Evolutionary conservation across 202 grass and related monocot genomes (phyloP).

Genomic region (Elaeis oleifera): DNA sequence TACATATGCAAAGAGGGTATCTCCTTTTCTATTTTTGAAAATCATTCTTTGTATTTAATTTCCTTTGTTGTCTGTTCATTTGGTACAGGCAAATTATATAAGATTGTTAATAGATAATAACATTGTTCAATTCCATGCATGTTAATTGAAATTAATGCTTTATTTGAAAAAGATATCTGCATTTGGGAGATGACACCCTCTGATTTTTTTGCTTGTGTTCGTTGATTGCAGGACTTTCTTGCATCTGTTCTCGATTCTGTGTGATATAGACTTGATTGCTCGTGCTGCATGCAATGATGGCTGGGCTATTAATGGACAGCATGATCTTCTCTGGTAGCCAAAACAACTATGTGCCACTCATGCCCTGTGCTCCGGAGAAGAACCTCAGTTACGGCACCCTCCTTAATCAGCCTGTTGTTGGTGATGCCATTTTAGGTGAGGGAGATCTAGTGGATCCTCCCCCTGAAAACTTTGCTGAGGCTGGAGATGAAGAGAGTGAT

Average conservation of each 20-base stretch:
- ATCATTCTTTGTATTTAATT: too few species aligned
- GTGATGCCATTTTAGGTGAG: slow-evolving; percentile 7
- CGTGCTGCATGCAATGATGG: slow-evolving; percentile 2
- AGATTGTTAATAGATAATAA: too few species aligned
- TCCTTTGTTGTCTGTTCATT: too few species aligned
- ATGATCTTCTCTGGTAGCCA: slow-evolving; percentile 7
- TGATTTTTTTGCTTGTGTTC: too few species aligned
- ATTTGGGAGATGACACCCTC: too few species aligned
- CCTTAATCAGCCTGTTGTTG: not conserved
- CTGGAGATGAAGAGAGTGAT: slow-evolving; percentile 11
- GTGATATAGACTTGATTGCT: not conserved
- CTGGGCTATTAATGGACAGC: slow-evolving; percentile 8
- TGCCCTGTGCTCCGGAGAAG: not conserved
- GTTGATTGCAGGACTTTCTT: slow-evolving; percentile 1
- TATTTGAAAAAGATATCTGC: too few species aligned
- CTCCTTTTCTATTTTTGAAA: too few species aligned
- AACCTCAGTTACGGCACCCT: not conserved
- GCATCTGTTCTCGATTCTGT: not conserved
- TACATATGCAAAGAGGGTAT: too few species aligned
- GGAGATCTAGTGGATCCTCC: slow-evolving; percentile 6
- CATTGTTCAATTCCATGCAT: too few species aligned
- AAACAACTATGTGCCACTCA: slow-evolving; percentile 8
- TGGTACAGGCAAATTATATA: too few species aligned
- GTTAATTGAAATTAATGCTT: too few species aligned
- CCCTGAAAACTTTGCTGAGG: slow-evolving; percentile 12